Conservation (phyloP, 2,329 filamentous ascomycete genomes). For the Orbilia blumenaviensis region DNA sequence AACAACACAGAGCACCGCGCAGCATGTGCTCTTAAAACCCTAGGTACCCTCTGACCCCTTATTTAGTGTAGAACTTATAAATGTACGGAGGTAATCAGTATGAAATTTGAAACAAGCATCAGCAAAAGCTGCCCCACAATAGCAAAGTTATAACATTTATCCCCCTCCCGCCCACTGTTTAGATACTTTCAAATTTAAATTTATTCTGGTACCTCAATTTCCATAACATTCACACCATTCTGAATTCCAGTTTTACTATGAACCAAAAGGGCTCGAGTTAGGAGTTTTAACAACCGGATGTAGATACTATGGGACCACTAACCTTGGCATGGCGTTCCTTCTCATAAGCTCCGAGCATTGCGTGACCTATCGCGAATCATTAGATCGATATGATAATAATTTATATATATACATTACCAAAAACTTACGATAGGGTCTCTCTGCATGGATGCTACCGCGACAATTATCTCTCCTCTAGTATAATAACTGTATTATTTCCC, state of each 20-base stretch:
- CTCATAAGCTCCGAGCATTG: conserved; percentile 52
- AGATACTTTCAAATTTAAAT: background rate
- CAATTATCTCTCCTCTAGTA: conserved; percentile 67
- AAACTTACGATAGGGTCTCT: conserved; percentile 75
- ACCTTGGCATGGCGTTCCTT: conserved; percentile 39
- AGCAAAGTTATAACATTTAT: no score
- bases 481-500: conserved; percentile 33
- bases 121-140: background rate
- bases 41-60: no score
- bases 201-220: conserved; percentile 30
- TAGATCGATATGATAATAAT: no score
- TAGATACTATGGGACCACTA: background rate
- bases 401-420: no score
- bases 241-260: conserved; percentile 38
- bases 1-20: background rate
- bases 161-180: no score
- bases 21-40: no score
- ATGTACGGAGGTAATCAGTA: background rate
- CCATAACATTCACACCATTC: conserved; percentile 26
- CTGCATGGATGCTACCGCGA: conserved; percentile 90
- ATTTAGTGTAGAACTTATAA: no score
- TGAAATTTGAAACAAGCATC: background rate
- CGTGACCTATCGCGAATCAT: no score
- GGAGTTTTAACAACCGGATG: background rate
- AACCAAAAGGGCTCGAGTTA: background rate